Evolutionary conservation across 163 green algal genomes (phyloP).

Genomic region (Prototheca cutis): DNA sequence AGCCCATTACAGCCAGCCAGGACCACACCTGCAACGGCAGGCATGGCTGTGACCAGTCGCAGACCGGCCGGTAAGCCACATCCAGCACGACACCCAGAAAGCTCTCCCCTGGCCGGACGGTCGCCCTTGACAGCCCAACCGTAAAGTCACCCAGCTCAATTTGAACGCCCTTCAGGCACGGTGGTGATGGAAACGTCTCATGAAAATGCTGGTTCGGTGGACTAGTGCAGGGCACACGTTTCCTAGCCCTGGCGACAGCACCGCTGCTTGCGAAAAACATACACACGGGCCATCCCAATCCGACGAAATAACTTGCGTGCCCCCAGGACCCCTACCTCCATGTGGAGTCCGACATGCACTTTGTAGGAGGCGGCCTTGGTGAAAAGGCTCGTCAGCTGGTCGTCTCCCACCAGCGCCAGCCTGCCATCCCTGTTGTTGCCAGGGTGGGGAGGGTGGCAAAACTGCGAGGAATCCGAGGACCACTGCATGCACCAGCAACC

Average conservation of each 20-base stretch:
- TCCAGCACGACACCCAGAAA: conserved; percentile 13
- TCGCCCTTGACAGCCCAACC: conserved; percentile 4
- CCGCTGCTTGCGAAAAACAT: too few species aligned
- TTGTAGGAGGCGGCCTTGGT: not conserved
- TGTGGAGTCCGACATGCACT: not conserved
- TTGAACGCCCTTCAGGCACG: conserved; percentile 6
- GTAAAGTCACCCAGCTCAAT: conserved; percentile 12
- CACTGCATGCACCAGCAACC: too few species aligned
- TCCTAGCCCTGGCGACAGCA: too few species aligned
- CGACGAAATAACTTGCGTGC: too few species aligned
- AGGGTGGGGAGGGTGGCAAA: not conserved
- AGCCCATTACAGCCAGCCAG: too few species aligned
- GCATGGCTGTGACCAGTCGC: too few species aligned
- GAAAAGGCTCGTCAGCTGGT: not conserved
- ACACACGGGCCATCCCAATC: too few species aligned
- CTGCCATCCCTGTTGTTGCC: too few species aligned
- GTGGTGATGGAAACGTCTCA: too few species aligned
- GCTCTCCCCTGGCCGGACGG: conserved; percentile 10
- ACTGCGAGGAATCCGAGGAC: not conserved
- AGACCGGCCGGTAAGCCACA: conserved; percentile 9
- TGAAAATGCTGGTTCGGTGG: too few species aligned
- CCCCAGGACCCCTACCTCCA: conserved; percentile 5
- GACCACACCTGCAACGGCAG: too few species aligned
- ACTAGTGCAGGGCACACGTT: too few species aligned
- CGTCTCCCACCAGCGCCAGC: not conserved